phyloP scores from a whole-genome alignment of 2,329 filamentous ascomycete genomes.

The Diaporthe caulivora region DNA sequence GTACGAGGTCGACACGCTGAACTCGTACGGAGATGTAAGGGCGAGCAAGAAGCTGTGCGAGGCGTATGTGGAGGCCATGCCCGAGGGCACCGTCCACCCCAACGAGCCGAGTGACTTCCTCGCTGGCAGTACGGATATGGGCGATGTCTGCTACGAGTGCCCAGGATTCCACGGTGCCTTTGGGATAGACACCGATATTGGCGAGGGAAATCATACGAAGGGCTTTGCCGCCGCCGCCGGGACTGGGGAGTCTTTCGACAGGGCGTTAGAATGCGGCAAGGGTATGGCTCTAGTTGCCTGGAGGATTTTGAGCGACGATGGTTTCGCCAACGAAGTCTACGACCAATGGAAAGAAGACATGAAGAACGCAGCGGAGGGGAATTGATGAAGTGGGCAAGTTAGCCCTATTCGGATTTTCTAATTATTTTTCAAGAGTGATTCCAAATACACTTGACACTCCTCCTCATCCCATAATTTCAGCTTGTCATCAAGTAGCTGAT shows the following conservation, averaged over 20 bases:
- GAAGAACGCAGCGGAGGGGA: conserved; percentile 45
- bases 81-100: conserved; percentile 47
- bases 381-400: not conserved
- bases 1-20: conserved; percentile 46
- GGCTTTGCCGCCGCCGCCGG: conserved; percentile 54
- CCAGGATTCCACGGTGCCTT: conserved; percentile 59
- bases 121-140: conserved; percentile 53
- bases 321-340: conserved; percentile 42
- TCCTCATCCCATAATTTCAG: not conserved
- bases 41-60: conserved; percentile 32
- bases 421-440: not conserved
- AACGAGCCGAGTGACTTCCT: conserved; percentile 47
- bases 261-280: conserved; percentile 49
- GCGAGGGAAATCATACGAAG: conserved; percentile 56
- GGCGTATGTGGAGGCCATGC: conserved; percentile 48
- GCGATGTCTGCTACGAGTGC: conserved; percentile 58
- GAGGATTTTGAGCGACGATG: conserved; percentile 45
- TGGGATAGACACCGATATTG: conserved; percentile 51
- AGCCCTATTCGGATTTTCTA: not conserved
- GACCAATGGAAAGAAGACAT: conserved; percentile 49
- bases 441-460: not conserved
- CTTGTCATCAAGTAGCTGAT: not conserved
- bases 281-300: conserved; percentile 51
- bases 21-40: conserved; percentile 49
- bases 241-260: conserved; percentile 51